A percentile compares a stretch with the other conserved stretches of the same genome.
These are phyloP conservation scores for Testicularia cyperi DNA, from an alignment of 1,284 basidiomycete genomes.

Conservation along the genomic window DNA sequence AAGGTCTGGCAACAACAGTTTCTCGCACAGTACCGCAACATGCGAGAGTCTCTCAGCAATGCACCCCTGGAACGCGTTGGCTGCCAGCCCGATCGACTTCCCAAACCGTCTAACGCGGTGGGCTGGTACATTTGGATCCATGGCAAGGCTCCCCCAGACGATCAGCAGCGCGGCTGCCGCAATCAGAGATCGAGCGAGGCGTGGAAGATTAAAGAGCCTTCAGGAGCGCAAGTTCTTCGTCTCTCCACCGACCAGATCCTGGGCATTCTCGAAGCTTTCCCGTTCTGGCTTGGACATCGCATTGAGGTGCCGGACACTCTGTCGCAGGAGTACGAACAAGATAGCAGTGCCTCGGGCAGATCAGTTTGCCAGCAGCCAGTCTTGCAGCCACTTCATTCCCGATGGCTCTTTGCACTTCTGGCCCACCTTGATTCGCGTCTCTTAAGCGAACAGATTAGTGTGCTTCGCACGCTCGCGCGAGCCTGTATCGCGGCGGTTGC, in stretches of 20 bases:
- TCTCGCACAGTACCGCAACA: slow-evolving; percentile 22
- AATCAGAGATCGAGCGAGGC: slow-evolving; percentile 7
- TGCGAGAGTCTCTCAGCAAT: slow-evolving; percentile 25
- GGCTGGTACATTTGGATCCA: slow-evolving; percentile 43
- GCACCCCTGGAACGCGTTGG: slow-evolving; percentile 20
- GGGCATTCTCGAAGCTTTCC: slow-evolving; percentile 22
- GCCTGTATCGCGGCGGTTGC: slow-evolving; percentile 68
- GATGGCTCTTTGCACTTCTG: slow-evolving; percentile 82
- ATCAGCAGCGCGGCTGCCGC: slow-evolving; percentile 1
- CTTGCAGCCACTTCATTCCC: slow-evolving; percentile 70
- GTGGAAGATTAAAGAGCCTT: slow-evolving; percentile 20
- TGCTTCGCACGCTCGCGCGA: slow-evolving; percentile 75
- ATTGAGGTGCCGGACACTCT: slow-evolving; percentile 5
- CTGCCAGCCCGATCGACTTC: slow-evolving; percentile 17
- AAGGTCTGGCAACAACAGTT: slow-evolving; percentile 28
- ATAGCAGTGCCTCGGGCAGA: no score
- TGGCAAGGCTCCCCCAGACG: slow-evolving; percentile 7
- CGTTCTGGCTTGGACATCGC: slow-evolving; percentile 32
- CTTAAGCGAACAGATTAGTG: slow-evolving; percentile 75
- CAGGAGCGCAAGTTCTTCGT: slow-evolving; percentile 8
- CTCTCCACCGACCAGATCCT: slow-evolving; percentile 33
- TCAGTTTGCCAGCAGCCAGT: no score
- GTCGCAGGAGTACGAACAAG: no score
- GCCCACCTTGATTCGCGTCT: slow-evolving; percentile 72
- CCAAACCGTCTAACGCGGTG: slow-evolving; percentile 16